Conservation (phyloP, 805 yeast species). For the Candida ulmi region DNA sequence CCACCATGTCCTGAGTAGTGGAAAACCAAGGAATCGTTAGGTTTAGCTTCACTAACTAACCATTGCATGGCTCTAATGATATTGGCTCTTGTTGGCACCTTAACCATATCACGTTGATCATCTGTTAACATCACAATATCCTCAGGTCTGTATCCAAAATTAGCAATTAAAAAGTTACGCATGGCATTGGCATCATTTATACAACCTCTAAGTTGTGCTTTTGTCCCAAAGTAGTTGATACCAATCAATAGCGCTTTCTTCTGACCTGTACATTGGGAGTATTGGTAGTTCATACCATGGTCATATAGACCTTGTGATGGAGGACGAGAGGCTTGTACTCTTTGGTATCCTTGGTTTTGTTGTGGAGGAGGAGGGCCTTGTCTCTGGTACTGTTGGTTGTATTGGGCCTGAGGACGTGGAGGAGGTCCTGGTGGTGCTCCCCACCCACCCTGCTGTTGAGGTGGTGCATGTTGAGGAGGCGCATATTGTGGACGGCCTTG, state of each 20-base stretch:
- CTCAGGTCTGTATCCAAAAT: constrained; percentile 18
- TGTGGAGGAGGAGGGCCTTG: constrained; percentile 2
- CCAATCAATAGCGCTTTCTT: constrained; percentile 66
- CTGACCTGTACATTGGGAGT: constrained; percentile 57
- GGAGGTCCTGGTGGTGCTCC: constrained; percentile 21
- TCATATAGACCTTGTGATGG: constrained; percentile 14
- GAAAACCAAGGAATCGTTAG: constrained; percentile 64
- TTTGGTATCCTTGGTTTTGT: constrained; percentile 1
- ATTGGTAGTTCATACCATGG: constrained; percentile 26
- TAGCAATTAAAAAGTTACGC: constrained; percentile 27
- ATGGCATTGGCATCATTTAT: constrained; percentile 60
- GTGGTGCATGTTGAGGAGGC: constrained; percentile 8
- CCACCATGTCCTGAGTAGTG: constrained; percentile 80
- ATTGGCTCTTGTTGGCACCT: constrained; percentile 56
- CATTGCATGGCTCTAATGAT: constrained; percentile 68
- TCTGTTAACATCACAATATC: constrained; percentile 47
- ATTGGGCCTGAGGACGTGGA: constrained; percentile 11
- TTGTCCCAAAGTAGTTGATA: constrained; percentile 58
- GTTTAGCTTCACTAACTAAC: constrained; percentile 60
- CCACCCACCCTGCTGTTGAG: constrained; percentile 22
- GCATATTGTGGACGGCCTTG: not conserved
- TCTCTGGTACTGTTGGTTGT: constrained; percentile 6
- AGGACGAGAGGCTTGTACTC: constrained; percentile 20
- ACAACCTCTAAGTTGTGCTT: constrained; percentile 56
- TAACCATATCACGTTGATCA: constrained; percentile 30